Evolutionary conservation across 371 early-diverging fungal species (phyloP), one percentile per base, ranked within the genome.

Genomic region (Mortierella sp.): DNA sequence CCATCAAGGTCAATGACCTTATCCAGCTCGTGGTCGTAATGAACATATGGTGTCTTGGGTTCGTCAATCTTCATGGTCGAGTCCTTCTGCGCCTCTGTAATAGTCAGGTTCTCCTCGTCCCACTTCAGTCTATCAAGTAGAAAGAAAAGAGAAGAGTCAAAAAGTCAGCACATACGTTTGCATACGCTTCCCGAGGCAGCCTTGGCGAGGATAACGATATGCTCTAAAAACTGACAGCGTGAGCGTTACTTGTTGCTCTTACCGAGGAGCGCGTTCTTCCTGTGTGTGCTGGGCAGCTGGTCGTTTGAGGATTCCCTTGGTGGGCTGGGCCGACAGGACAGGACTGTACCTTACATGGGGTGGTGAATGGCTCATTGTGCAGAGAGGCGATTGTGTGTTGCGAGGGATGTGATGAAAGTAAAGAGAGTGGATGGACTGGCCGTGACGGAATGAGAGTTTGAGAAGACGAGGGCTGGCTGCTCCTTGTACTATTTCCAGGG

Each of bases 61-160:
- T 99, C 99, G 64, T 95, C 93, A 19, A 98, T 97, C 90, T 98
- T 98, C 98, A 98, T 98, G n/a, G 95, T 97, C 14, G 97, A 90
- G 79, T 94, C 94, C 87, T 97, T 97, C 87, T 97, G 95, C 0
- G 95, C 93, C 88, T 98, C 98, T 8, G 97, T 98, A 28, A 96
- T 85, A 86, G 91, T 90, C 61, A 99, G 83, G 85, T 96, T 98
- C 77, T 97, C 98, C 89, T 99, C 99, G 87, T 98, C 99, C 99
- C 99, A 98, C 77, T 92, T 93, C 83, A 96, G 87, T 70, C 96
- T 93, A 86, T 88, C 93, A 28, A 91, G 93, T 2, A 90, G 88
- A 82, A 10, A 24, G 8, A 6, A 11, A 67, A 19, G 21, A 28
- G 57, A 3, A n/a, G 4, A 3, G 10, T 0, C 5, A 61, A 3